A percentile compares a stretch with the other conserved stretches of the same genome.
Conservation (phyloP, 495 filamentous ascomycete genomes). For the Rhypophila decipiens region DNA sequence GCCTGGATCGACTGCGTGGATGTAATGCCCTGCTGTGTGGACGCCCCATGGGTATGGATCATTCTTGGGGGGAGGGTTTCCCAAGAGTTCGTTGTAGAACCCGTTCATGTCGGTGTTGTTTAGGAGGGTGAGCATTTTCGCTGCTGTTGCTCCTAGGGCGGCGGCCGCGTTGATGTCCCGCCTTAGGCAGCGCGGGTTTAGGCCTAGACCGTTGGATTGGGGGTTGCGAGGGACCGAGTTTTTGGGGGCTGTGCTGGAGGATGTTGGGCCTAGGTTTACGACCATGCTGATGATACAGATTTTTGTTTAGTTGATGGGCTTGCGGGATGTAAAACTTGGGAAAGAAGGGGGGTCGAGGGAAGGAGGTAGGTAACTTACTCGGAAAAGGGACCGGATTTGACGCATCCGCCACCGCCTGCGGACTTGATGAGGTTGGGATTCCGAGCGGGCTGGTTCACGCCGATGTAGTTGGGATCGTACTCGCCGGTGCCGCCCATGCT, state of each 20-base stretch:
- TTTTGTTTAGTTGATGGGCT: conserved; percentile 25
- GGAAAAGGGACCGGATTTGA: conserved; percentile 50
- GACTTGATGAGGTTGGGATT: conserved; percentile 32
- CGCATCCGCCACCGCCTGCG: conserved; percentile 53
- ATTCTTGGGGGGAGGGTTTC: conserved; percentile 17
- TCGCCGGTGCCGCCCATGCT: conserved; percentile 35
- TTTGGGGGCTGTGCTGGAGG: not conserved
- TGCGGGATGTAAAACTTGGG: not conserved
- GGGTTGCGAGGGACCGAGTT: conserved; percentile 22
- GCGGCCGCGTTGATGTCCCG: conserved; percentile 56
- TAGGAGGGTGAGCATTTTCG: conserved; percentile 31
- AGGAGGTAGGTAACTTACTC: conserved; percentile 20
- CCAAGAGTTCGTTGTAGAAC: conserved; percentile 39
- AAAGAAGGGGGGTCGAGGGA: not conserved
- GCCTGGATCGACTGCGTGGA: conserved; percentile 53
- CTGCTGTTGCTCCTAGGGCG: conserved; percentile 34
- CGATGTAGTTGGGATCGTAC: conserved; percentile 6
- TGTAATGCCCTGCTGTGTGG: conserved; percentile 58
- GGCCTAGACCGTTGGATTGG: conserved; percentile 25
- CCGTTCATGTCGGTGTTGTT: conserved; percentile 37
- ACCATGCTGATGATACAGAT: conserved; percentile 10
- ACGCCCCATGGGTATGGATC: conserved; percentile 21
- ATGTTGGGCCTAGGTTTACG: conserved; percentile 19
- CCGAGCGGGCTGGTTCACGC: not conserved
- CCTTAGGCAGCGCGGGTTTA: conserved; percentile 59